Base-by-base conservation (phyloP, 163 green algal genomes). In the Volvox carteri region DNA sequence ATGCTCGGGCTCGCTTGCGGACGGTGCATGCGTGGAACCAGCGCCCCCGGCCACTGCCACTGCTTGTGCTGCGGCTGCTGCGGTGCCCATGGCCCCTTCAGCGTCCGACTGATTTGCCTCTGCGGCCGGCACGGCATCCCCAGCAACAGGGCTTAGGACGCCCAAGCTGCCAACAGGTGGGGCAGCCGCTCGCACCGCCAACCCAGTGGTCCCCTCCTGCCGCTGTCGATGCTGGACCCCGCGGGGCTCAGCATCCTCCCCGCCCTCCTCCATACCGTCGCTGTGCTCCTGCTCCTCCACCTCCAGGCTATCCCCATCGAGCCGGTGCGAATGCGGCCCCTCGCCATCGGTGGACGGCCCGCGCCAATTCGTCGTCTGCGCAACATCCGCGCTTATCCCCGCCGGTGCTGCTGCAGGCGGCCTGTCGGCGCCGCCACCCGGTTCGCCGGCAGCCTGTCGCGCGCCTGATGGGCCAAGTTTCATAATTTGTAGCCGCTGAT, bases 401-500 rank as follows among this genome's bases (percentile, higher is more conserved):
- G 37, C 42, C 4, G 35, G 5, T 50, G 19, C 18, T 58, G 50
- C 48, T 33, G 46, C 70, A 52, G 78, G 28, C 4, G 67, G 54
- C 52, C 44, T 21, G 23, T 23, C 12, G n/a, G n/a, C n/a, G 33
- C 33, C 65, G 7, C 33, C 52, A 65, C 42, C 21, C 0, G 42
- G 25, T 30, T 60, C 30, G 28, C 11, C 65, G 16, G 19, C 86
- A 4, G 18, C 67, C 0, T 1, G 50, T 2, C 37, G 28, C 23
- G 30, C 35, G 11, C 68, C 56, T 19, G 58, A 44, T 21, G 33
- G 72, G 8, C 44, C 81, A 35, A 78, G 68, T 44, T 74, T 87
- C 74, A 77, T 81, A 52, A 89, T 67, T 41, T 89, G 84, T 39
- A 89, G 72, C 2, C 84, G 28, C 44, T 89, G 84, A n/a, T 84